Evolutionary conservation across 2,329 filamentous ascomycete species (phyloP), one percentile per base, ranked within the genome.

Genomic region (Fusarium virguliforme): DNA sequence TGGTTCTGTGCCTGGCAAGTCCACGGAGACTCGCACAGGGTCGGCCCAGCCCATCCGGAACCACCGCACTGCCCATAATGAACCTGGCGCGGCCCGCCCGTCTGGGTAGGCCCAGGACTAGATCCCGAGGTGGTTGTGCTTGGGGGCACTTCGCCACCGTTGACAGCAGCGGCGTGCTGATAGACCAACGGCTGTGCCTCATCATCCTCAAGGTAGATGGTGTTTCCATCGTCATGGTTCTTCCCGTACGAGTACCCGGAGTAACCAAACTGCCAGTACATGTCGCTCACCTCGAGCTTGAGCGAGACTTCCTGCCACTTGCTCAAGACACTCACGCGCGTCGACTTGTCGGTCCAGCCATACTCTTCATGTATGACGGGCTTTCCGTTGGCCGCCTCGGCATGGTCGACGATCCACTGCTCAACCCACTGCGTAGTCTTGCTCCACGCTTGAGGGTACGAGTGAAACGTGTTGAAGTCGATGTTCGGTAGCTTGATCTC

Each of bases 181-280:
- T 84, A 84, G 0, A 86, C 80, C 50, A 86, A 68, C 10, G 76
- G 67, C 71, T 82, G 74, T 1, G 84, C 85, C 75, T 88, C 81
- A 4, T 81, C 79, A 12, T 85, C 83, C 28, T 88, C 86, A 32
- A 88, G 69, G 70, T 82, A 89, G 54, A 89, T 87, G 1, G 87
- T 88, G 73, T 88, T 88, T 0, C 86, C 86, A 59, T 88, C 87
- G 46, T 89, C 79, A 56, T 88, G 79, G 73, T 89, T 89, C 43
- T 82, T 81, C 1, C 87, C 86, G 40, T 86, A 87, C 4, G 85
- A 87, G 71, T 83, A 88, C 0, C 79, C 80, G 5, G 80, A 82
- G 68, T 79, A 88, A 0, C 87, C 87, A 68, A 81, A 88, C 67
- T 89, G 87, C 87, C 87, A 89, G 77, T 83, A 89, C 82, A 88